Percentiles rank a stretch among this genome's conserved stretches.
These are phyloP conservation scores for Thymus mandschuricus DNA, from an alignment of 257 asterid species.

Conservation along the genomic window DNA sequence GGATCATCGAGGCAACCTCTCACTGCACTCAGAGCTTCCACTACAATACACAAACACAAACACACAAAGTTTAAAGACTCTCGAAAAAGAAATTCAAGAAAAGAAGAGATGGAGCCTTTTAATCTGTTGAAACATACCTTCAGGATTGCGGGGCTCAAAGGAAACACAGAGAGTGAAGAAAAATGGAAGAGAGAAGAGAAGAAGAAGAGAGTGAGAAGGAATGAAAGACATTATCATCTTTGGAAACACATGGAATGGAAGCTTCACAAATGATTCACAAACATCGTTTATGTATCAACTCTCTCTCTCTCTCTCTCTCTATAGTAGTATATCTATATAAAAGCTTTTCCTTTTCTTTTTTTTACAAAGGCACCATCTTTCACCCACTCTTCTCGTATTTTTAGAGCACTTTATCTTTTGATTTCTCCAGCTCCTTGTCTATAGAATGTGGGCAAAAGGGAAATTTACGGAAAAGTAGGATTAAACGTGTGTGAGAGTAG, in stretches of 20 bases:
- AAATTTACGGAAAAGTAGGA: constrained; percentile 10
- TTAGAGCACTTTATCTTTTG: constrained; percentile 37
- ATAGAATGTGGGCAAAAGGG: constrained; percentile 36
- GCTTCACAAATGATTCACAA: constrained; percentile 14
- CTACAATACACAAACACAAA: constrained; percentile 37
- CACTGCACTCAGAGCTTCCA: constrained; percentile 70
- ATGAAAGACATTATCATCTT: constrained; percentile 46
- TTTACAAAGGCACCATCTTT: constrained; percentile 46
- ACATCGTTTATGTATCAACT: neutral
- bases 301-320: constrained; percentile 23
- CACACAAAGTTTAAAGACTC: neutral
- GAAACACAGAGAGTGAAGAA: constrained; percentile 41
- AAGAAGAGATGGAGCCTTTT: constrained; percentile 5
- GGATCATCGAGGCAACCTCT: constrained; percentile 68
- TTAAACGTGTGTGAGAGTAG: constrained; percentile 7
- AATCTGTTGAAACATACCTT: constrained; percentile 51
- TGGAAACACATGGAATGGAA: constrained; percentile 29
- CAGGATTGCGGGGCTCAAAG: constrained; percentile 78
- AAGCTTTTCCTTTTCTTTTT: neutral
- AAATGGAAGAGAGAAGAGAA: constrained; percentile 40
- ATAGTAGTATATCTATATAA: neutral
- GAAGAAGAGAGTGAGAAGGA: constrained; percentile 19
- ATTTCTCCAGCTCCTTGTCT: constrained; percentile 26
- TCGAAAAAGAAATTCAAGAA: neutral
- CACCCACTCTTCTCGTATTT: constrained; percentile 38